Evolutionary conservation across 352 stramenopile genomes (phyloP).

Genomic region (Phytophthora agathidicida): DNA sequence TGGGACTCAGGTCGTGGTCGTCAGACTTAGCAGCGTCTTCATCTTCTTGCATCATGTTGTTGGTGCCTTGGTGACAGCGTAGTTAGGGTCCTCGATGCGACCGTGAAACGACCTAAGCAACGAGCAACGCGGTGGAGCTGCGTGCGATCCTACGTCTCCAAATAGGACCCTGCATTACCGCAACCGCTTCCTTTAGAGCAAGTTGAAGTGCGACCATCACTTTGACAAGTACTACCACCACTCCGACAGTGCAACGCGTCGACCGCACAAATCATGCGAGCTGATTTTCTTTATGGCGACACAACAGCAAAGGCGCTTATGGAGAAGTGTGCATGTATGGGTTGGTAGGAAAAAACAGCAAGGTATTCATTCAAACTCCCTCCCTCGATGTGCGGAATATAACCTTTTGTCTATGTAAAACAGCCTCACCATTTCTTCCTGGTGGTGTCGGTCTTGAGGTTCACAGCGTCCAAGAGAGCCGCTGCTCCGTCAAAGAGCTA

Average conservation of each 20-base stretch:
- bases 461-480: too few species aligned
- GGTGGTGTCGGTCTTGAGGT: conserved; percentile 25
- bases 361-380: conserved; percentile 46
- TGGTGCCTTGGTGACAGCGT: not conserved
- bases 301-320: not conserved
- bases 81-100: conserved; percentile 1
- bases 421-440: conserved; percentile 44
- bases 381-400: conserved; percentile 45
- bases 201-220: conserved; percentile 37
- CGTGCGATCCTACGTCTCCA: too few species aligned
- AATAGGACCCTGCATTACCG: too few species aligned
- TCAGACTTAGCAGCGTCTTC: conserved; percentile 8
- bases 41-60: conserved; percentile 25
- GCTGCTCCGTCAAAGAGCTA: too few species aligned
- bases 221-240: too few species aligned
- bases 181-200: conserved; percentile 23
- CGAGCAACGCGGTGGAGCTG: too few species aligned
- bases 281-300: too few species aligned
- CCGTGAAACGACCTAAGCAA: conserved; percentile 8
- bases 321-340: not conserved
- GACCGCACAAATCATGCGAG: too few species aligned
- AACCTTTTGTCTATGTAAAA: conserved; percentile 55
- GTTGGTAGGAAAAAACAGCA: conserved; percentile 35
- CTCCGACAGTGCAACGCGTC: too few species aligned
- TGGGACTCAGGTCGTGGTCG: not conserved